A percentile compares a stretch with the other conserved stretches of the same genome.
Evolutionary conservation across 2,329 filamentous ascomycete genomes (phyloP).

Genomic region (Blastomyces parvus): DNA sequence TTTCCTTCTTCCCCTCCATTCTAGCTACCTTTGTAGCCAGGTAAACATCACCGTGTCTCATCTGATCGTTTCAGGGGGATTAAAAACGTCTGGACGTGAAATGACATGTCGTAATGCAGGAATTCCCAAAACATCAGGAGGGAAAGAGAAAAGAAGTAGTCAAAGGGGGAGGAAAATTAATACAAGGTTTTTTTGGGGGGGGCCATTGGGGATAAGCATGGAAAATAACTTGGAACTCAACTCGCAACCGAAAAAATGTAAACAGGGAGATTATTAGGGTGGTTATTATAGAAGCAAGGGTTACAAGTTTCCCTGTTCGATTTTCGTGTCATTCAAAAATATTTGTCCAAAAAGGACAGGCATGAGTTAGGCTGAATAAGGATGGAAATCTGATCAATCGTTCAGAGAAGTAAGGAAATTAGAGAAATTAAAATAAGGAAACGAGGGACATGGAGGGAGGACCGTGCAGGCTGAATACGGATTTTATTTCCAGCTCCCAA

Average conservation of each 20-base stretch:
- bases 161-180: not conserved
- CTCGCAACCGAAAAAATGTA: not conserved
- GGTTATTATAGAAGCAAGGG: not conserved
- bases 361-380: conserved; percentile 15
- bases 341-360: conserved; percentile 6
- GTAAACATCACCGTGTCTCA: not conserved
- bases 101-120: not conserved
- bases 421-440: not conserved
- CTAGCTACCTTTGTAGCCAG: not conserved
- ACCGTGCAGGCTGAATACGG: not conserved
- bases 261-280: not conserved
- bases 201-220: not conserved
- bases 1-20: not conserved
- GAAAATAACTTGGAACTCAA: not conserved
- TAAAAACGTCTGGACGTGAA: not conserved
- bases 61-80: not conserved
- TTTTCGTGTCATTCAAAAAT: not conserved
- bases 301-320: not conserved
- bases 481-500: not conserved
- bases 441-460: not conserved
- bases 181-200: not conserved
- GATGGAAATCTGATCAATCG: conserved; percentile 5
- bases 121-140: not conserved
- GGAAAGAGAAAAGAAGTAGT: not conserved
- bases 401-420: conserved; percentile 6